Percentiles rank a stretch among this genome's conserved stretches.
These are phyloP conservation scores for Gelatoporia subvermispora DNA, from an alignment of 768 basidiomycete species.

Conservation along the genomic window DNA sequence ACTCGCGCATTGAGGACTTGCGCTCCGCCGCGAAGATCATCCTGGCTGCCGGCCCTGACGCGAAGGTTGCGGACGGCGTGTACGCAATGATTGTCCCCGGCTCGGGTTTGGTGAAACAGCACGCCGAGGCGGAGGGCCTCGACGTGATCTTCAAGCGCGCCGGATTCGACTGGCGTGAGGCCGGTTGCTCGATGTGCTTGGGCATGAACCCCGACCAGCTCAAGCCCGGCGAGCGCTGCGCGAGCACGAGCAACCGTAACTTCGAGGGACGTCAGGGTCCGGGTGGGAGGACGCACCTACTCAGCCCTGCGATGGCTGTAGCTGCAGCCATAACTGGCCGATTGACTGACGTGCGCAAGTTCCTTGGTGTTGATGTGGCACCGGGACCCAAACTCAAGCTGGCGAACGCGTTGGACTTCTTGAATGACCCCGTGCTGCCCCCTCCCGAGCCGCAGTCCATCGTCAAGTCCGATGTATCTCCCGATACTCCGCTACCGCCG, in stretches of 20 bases:
- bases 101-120: constrained; percentile 59
- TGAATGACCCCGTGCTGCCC: constrained; percentile 54
- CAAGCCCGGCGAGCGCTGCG: constrained; percentile 51
- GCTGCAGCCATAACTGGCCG: constrained; percentile 57
- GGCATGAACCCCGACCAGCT: constrained; percentile 72
- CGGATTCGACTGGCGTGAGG: constrained; percentile 67
- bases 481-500: constrained; percentile 19
- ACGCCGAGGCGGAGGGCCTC: constrained; percentile 61
- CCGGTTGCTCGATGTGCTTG: constrained; percentile 68
- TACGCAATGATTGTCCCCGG: constrained; percentile 68
- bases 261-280: constrained; percentile 62
- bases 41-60: constrained; percentile 43
- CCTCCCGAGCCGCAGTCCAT: constrained; percentile 27
- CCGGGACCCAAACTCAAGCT: constrained; percentile 56
- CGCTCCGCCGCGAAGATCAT: constrained; percentile 56
- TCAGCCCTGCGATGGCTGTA: constrained; percentile 66
- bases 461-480: constrained; percentile 15
- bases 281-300: constrained; percentile 58
- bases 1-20: constrained; percentile 62
- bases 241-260: constrained; percentile 62
- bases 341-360: constrained; percentile 55
- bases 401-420: constrained; percentile 67
- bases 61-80: constrained; percentile 46
- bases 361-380: constrained; percentile 31
- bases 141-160: constrained; percentile 60